A percentile compares a stretch with the other conserved stretches of the same genome.
These are phyloP conservation scores for Fusarium coicis DNA, from an alignment of 2,329 filamentous ascomycete species.

Conservation along the genomic window DNA sequence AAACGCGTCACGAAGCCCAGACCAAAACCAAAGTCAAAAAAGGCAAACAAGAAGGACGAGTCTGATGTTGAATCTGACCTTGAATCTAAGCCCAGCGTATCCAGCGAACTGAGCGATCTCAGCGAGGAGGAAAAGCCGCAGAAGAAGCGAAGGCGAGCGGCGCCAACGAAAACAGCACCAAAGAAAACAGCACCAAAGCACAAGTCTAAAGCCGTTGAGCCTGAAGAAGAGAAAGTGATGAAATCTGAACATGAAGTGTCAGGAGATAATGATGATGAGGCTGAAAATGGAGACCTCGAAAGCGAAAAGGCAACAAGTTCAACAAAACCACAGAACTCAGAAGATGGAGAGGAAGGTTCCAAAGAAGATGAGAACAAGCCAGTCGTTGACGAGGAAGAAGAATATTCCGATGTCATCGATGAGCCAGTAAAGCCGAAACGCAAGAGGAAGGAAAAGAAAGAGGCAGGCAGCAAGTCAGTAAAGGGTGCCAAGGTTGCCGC, in stretches of 20 bases:
- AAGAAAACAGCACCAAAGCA: slow-evolving; percentile 6
- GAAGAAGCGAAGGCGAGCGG: slow-evolving; percentile 32
- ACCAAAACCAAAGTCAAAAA: slow-evolving; percentile 45
- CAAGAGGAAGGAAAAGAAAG: slow-evolving; percentile 60
- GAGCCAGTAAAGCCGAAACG: slow-evolving; percentile 70
- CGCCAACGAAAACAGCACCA: slow-evolving; percentile 8
- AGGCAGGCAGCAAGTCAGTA: slow-evolving; percentile 39
- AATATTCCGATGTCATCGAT: slow-evolving; percentile 72
- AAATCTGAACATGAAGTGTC: slow-evolving; percentile 27
- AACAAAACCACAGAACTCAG: slow-evolving; percentile 7
- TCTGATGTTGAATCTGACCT: slow-evolving; percentile 32
- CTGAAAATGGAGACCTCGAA: not conserved
- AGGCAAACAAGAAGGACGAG: slow-evolving; percentile 37
- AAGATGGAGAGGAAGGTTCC: slow-evolving; percentile 2
- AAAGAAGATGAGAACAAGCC: slow-evolving; percentile 37
- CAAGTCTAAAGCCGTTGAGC: slow-evolving; percentile 40
- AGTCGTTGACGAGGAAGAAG: slow-evolving; percentile 51
- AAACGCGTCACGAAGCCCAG: slow-evolving; percentile 49
- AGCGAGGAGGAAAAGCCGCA: slow-evolving; percentile 42
- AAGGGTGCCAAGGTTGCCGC: slow-evolving; percentile 42
- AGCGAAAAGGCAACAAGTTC: not conserved
- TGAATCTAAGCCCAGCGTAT: slow-evolving; percentile 39
- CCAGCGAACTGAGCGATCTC: slow-evolving; percentile 40
- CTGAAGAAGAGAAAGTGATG: slow-evolving; percentile 30
- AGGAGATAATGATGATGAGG: slow-evolving; percentile 2